Evolutionary conservation across 192 early-diverging fungal species (phyloP), one percentile per base, ranked within the genome.

Genomic region (Endogone sp.): DNA sequence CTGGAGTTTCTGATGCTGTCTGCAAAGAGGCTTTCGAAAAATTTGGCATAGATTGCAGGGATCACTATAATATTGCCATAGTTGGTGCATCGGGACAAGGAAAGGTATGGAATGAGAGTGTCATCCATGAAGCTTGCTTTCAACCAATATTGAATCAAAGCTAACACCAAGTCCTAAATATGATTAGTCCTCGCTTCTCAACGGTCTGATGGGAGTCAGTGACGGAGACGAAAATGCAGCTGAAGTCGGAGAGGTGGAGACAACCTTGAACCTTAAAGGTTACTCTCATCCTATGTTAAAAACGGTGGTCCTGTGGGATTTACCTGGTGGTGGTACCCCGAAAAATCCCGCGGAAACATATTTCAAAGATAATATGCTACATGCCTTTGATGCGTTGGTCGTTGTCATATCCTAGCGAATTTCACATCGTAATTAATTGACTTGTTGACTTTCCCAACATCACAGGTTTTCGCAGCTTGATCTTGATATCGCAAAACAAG

Each of bases 291-390:
- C 72, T 6, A 69, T 70, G 28, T 49, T 78, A 29, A 69, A 67
- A 55, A 71, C 64, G 9, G 68, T 78, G 66, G 65, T 74, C 11
- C 25, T 78, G 25, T 78, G 76, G 76, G 76, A 78, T 30, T 67
- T 78, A 68, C 76, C 76, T 16, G 76, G 68, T 22, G 69, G 69
- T 23, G 69, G 65, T 28, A 73, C 72, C 3, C 61, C 63, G 3
- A 29, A 67, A 26, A 65, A 70, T 49, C 72, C 69, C 3, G 69
- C 62, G n/a, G 62, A 63, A 23, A 74, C 72, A 28, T 78, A 78
- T 74, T 78, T 73, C 31, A 72, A 78, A 61, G 76, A 73, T 61
- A 71, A 78, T 28, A 74, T 74, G 60, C 29, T 78, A 26, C 67
- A 62, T 55, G 76, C 72, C 3, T 78, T 78, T 67, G 76, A 78